Conservation (phyloP, 345 rosid genomes). For the Eucalyptus guilfoylei region DNA sequence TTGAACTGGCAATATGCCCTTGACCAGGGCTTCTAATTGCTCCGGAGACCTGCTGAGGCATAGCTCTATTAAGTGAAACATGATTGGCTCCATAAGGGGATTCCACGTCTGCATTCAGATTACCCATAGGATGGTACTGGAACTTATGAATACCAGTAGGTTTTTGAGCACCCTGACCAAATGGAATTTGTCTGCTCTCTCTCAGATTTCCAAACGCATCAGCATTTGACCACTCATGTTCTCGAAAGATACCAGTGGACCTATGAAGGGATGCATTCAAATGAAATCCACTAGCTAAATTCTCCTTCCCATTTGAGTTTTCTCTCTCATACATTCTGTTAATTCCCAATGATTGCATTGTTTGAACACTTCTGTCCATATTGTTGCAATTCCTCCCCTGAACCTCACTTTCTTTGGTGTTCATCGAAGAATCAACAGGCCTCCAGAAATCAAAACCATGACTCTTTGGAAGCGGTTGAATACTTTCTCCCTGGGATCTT, state of each 20-base stretch:
- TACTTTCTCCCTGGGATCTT: not conserved
- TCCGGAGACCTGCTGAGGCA: constrained; percentile 19
- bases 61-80: constrained; percentile 10
- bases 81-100: constrained; percentile 21
- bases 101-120: constrained; percentile 41
- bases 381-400: not conserved
- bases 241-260: constrained; percentile 18
- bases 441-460: not conserved
- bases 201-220: constrained; percentile 20
- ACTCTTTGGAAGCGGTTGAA: not conserved
- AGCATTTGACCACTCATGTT: constrained; percentile 32
- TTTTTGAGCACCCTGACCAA: constrained; percentile 22
- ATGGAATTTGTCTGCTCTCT: constrained; percentile 34
- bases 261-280: constrained; percentile 12
- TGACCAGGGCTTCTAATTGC: not conserved
- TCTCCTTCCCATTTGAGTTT: not conserved
- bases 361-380: not conserved
- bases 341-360: not conserved
- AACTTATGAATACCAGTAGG: constrained; percentile 48
- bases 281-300: constrained; percentile 12
- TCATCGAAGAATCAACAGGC: not conserved
- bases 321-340: not conserved
- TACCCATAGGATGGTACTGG: constrained; percentile 91
- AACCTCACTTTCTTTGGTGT: not conserved
- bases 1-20: not conserved